Evolutionary conservation across 768 basidiomycete genomes (phyloP), one percentile per base, ranked within the genome.

Genomic region (Trametes cubensis): DNA sequence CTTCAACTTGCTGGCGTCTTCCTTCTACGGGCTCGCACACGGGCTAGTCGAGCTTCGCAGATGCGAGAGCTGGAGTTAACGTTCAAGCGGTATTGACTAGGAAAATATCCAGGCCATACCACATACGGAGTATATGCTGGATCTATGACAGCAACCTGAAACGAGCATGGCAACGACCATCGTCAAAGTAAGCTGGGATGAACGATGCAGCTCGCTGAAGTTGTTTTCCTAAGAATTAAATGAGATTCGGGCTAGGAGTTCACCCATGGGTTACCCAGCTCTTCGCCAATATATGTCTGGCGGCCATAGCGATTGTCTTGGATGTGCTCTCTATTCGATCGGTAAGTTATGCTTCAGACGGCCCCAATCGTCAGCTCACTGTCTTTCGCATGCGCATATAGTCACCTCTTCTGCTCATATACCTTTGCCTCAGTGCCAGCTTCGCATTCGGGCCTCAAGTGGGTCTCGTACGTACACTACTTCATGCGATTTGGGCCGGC

Each of bases 341-440:
- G 68, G 66, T 66, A 52, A 57, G 66, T n/a, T 42, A 25, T 23
- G n/a, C 25, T n/a, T 21, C 38, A 48, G 15, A 26, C 23, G 23
- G 41, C 53, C 41, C 34, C 64, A 30, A 65, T 11, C 17, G 46
- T 57, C 80, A 83, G 47, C 63, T 86, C 20, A 62, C 84, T 52
- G 80, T 83, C 59, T 83, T 80, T 79, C 66, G 17, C 44, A 10
- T 45, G 10, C 44, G 28, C 28, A 28, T 21, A 20, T 21, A 62
- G 82, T 87, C 26, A 80, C 82, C 49, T 83, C 86, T 14, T 84
- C 83, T 50, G 85, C n/a, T 86, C 70, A 83, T 89, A 61, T 87
- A 89, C 70, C 82, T 87, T 21, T 85, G 87, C 41, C 72, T 88
- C 60, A 87, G 88, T 75, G 87, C 86, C 0, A 86, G 86, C 23